Evolutionary conservation across 1,284 basidiomycete species (phyloP).

Genomic region (Sanguinoderma infundibulare): DNA sequence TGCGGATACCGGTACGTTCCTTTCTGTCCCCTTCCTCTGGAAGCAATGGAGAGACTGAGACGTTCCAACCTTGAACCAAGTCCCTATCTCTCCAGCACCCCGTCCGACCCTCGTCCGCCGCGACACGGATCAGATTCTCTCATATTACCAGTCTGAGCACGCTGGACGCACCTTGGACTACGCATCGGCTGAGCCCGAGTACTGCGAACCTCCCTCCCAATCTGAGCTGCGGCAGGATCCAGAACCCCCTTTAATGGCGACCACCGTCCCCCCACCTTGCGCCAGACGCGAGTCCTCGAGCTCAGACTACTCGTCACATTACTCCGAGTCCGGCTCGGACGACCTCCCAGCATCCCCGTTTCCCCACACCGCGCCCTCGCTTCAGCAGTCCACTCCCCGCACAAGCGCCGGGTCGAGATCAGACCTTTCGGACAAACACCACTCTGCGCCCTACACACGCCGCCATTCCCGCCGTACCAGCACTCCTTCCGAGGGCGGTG

Average conservation of each 20-base stretch:
- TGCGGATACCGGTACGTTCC: constrained; percentile 15
- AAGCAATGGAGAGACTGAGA: constrained; percentile 9
- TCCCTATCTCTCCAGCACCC: constrained; percentile 22
- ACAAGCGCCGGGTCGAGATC: constrained; percentile 24
- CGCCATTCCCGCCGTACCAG: constrained; percentile 46
- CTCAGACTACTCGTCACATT: constrained; percentile 48
- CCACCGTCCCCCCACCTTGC: not conserved
- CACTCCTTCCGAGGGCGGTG: constrained; percentile 57
- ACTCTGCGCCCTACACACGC: not conserved
- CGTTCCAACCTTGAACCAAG: constrained; percentile 6
- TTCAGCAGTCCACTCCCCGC: constrained; percentile 20
- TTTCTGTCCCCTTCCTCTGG: not conserved
- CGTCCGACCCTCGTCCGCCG: constrained; percentile 33
- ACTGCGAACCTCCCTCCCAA: constrained; percentile 7
- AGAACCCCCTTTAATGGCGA: not conserved
- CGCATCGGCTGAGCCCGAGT: constrained; percentile 24
- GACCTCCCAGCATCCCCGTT: not conserved
- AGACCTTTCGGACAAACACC: constrained; percentile 21
- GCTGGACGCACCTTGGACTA: constrained; percentile 32
- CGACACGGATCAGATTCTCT: constrained; percentile 39
- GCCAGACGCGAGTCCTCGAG: constrained; percentile 13
- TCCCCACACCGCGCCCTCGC: constrained; percentile 21
- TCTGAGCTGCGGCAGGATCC: not conserved
- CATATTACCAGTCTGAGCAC: constrained; percentile 39
- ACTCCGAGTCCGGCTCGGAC: constrained; percentile 42